A percentile compares a stretch with the other conserved stretches of the same genome.
Conservation (phyloP, 2,329 filamentous ascomycete genomes). For the Cladosporium colombiae region DNA sequence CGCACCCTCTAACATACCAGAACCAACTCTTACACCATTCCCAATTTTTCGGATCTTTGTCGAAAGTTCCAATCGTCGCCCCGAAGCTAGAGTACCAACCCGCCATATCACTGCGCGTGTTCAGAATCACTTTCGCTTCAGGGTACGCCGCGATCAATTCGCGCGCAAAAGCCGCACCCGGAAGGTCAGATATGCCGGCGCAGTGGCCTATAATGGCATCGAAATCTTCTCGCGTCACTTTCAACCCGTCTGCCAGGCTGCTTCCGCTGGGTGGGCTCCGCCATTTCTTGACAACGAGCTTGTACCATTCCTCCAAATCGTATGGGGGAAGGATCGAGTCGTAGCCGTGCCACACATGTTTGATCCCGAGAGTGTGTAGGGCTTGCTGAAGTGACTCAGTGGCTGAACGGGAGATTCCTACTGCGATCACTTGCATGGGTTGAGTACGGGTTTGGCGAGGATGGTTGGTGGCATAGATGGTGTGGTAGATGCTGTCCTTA, state of each 20-base stretch:
- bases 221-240: slow-evolving; percentile 13
- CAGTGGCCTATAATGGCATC: neutral
- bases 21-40: slow-evolving; percentile 16
- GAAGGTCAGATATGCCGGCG: slow-evolving; percentile 3
- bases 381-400: slow-evolving; percentile 20
- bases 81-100: neutral
- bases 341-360: slow-evolving; percentile 27
- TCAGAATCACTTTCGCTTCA: slow-evolving; percentile 63
- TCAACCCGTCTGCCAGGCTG: neutral
- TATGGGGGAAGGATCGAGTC: neutral
- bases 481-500: slow-evolving; percentile 7
- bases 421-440: slow-evolving; percentile 25
- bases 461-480: slow-evolving; percentile 3
- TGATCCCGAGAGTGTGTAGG: slow-evolving; percentile 24
- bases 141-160: slow-evolving; percentile 57
- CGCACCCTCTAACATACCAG: neutral
- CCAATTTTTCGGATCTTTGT: neutral
- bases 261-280: neutral
- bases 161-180: slow-evolving; percentile 36
- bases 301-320: neutral
- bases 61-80: neutral
- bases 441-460: neutral
- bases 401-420: slow-evolving; percentile 25
- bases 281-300: slow-evolving; percentile 26
- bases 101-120: slow-evolving; percentile 7